Percentiles rank a stretch among this genome's conserved stretches.
phyloP scores from a whole-genome alignment of 345 rosid species.

The Camelina sativa region DNA sequence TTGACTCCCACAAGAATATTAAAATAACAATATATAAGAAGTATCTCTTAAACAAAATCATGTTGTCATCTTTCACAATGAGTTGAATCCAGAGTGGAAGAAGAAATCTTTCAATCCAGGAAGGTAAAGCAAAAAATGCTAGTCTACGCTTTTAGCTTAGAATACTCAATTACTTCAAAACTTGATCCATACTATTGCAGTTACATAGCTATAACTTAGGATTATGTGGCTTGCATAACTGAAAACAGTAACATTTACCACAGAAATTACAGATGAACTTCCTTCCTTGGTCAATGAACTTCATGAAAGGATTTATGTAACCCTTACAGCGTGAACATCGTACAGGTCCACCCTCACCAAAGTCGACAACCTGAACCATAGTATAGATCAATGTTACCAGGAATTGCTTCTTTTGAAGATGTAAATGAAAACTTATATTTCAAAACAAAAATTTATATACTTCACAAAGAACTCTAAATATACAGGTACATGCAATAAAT shows the following conservation, averaged over 20 bases:
- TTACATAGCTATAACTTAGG: slow-evolving; percentile 7
- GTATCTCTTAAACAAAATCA: slow-evolving; percentile 25
- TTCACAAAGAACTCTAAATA: slow-evolving; percentile 19
- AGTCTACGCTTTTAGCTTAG: slow-evolving; percentile 17
- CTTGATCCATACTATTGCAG: slow-evolving; percentile 18
- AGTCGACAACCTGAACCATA: slow-evolving; percentile 75
- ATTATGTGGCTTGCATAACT: slow-evolving; percentile 25
- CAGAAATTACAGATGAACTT: slow-evolving; percentile 88
- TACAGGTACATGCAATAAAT: slow-evolving; percentile 17
- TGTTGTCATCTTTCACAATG: slow-evolving; percentile 7
- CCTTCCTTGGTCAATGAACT: slow-evolving; percentile 89
- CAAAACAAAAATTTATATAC: slow-evolving; percentile 17
- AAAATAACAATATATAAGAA: slow-evolving; percentile 10
- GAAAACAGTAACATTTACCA: slow-evolving; percentile 49
- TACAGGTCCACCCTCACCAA: slow-evolving; percentile 90
- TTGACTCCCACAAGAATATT: slow-evolving; percentile 1
- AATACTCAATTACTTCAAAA: slow-evolving; percentile 12
- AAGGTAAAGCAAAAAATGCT: slow-evolving; percentile 28
- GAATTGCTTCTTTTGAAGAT: slow-evolving; percentile 14
- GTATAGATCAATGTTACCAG: slow-evolving; percentile 29
- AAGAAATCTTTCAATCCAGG: slow-evolving; percentile 1
- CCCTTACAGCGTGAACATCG: slow-evolving; percentile 97
- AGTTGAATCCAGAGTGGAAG: slow-evolving; percentile 20
- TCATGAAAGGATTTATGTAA: slow-evolving; percentile 93
- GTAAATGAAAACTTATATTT: slow-evolving; percentile 12